Evolutionary conservation across 805 yeast genomes (phyloP).

Genomic region (Kodamaea sagamina): DNA sequence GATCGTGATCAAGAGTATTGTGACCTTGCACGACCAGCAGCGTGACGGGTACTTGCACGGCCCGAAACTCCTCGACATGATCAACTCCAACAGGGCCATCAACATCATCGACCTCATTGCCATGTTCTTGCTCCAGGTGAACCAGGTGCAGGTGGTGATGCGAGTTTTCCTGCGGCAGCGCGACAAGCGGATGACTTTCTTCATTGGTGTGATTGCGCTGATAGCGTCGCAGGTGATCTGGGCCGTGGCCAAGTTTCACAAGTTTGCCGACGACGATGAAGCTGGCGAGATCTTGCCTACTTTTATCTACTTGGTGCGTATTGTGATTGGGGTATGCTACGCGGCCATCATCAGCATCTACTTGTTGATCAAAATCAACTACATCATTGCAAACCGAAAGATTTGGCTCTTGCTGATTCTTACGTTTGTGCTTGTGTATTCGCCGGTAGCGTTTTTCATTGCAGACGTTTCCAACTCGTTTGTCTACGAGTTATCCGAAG

Average conservation of each 20-base stretch:
- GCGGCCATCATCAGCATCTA: constrained; percentile 63
- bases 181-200: constrained; percentile 65
- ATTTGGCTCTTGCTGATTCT: constrained; percentile 59
- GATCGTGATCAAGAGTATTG: constrained; percentile 50
- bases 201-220: constrained; percentile 56
- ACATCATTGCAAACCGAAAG: constrained; percentile 47
- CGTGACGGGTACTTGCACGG: constrained; percentile 44
- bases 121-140: constrained; percentile 57
- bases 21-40: constrained; percentile 50
- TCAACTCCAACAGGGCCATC: constrained; percentile 49
- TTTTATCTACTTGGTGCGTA: constrained; percentile 70
- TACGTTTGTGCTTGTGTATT: constrained; percentile 54
- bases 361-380: constrained; percentile 51
- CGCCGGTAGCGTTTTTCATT: constrained; percentile 69
- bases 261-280: constrained; percentile 39
- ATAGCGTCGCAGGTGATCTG: constrained; percentile 62
- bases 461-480: constrained; percentile 76
- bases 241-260: constrained; percentile 62
- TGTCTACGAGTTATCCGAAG: constrained; percentile 72
- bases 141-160: constrained; percentile 73
- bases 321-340: constrained; percentile 68
- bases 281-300: constrained; percentile 65
- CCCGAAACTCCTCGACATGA: constrained; percentile 41
- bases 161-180: constrained; percentile 64
- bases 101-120: constrained; percentile 60